Conservation (phyloP, 257 asterid species). For the Gentiana macrophylla region DNA sequence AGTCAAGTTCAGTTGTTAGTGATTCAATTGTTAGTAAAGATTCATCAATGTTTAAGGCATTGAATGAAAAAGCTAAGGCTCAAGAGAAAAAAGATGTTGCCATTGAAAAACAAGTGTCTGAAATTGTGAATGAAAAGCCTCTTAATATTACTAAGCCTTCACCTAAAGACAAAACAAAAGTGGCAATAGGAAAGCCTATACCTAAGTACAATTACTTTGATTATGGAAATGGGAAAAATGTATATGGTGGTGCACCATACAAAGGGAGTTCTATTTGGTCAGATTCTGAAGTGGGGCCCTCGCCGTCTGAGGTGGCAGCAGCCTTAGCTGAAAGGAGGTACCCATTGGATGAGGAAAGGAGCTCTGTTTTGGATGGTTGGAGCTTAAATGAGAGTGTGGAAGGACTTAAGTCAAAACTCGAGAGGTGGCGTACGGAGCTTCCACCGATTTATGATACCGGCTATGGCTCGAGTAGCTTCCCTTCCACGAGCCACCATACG, state of each 20-base stretch:
- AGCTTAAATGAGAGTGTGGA: slow-evolving; percentile 81
- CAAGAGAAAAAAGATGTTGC: background rate
- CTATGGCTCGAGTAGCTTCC: slow-evolving; percentile 48
- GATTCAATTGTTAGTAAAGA: slow-evolving; percentile 51
- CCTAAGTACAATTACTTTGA: slow-evolving; percentile 19
- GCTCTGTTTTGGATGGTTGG: slow-evolving; percentile 89
- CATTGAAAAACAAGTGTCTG: background rate
- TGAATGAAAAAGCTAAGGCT: slow-evolving; percentile 7
- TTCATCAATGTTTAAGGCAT: slow-evolving; percentile 17
- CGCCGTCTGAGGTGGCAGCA: slow-evolving; percentile 85
- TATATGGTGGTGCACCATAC: slow-evolving; percentile 13
- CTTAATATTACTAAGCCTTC: slow-evolving; percentile 13
- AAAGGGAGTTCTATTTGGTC: slow-evolving; percentile 40
- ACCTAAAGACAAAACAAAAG: slow-evolving; percentile 9
- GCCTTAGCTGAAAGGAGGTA: slow-evolving; percentile 39
- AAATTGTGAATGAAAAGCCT: slow-evolving; percentile 22
- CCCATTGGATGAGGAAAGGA: slow-evolving; percentile 52
- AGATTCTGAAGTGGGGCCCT: slow-evolving; percentile 78
- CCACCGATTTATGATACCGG: slow-evolving; percentile 66
- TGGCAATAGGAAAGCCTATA: slow-evolving; percentile 26
- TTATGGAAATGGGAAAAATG: slow-evolving; percentile 23
- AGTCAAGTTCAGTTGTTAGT: slow-evolving; percentile 46
- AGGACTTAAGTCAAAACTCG: slow-evolving; percentile 77
- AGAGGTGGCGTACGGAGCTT: slow-evolving; percentile 76
- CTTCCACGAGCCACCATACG: slow-evolving; percentile 26